Percentiles rank a stretch among this genome's conserved stretches.
Evolutionary conservation across 1,139 yeast genomes (phyloP).

Genomic region (Hyphopichia pseudoburtonii): DNA sequence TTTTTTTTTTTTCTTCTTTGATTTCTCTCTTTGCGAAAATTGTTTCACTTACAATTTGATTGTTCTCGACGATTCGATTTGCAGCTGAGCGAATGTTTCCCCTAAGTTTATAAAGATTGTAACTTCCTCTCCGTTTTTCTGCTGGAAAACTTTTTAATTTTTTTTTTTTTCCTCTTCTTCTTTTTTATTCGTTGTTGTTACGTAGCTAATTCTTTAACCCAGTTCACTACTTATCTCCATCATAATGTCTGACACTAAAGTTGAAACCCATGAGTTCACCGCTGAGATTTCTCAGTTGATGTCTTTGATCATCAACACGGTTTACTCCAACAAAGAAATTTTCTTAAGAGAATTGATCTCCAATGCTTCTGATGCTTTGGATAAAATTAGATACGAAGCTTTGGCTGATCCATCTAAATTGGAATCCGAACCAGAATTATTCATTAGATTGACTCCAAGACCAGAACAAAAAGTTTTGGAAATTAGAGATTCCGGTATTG

Average conservation of each 20-base stretch:
- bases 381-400: constrained; percentile 97
- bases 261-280: constrained; percentile 93
- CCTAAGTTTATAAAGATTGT: no score
- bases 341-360: constrained; percentile 99
- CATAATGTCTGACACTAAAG: constrained; percentile 56
- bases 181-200: no score
- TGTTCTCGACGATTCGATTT: constrained; percentile 6
- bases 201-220: not conserved
- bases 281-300: constrained; percentile 99
- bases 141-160: no score
- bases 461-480: constrained; percentile 94
- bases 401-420: constrained; percentile 88
- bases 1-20: no score
- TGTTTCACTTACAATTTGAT: no score
- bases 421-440: constrained; percentile 94
- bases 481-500: constrained; percentile 99
- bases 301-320: constrained; percentile 99
- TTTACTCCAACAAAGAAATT: constrained; percentile 98
- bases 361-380: constrained; percentile 83
- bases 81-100: constrained; percentile 4
- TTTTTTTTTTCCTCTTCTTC: no score
- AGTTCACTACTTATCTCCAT: no score
- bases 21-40: no score
- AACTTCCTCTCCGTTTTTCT: no score
- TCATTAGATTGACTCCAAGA: constrained; percentile 95